Evolutionary conservation across 108 stramenopile genomes (phyloP).

Genomic region (Ochromonas danica): DNA sequence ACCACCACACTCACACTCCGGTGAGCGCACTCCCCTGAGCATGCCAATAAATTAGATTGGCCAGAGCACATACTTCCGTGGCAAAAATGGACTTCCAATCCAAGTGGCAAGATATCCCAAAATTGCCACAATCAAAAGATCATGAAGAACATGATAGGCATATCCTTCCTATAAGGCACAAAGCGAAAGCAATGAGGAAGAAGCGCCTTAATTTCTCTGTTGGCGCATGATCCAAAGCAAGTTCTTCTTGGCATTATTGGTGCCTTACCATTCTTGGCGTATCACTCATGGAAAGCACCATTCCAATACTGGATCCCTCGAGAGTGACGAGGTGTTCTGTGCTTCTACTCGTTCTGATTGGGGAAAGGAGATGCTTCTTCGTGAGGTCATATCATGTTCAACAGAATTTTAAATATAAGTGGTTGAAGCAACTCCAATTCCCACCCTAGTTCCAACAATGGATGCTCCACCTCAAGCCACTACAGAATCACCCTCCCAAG

Average conservation of each 20-base stretch:
- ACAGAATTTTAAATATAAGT: no score
- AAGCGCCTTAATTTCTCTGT: no score
- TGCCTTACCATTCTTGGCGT: constrained; percentile 97
- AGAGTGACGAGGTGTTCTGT: constrained; percentile 86
- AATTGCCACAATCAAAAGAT: constrained; percentile 71
- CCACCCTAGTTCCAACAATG: no score
- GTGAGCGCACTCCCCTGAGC: constrained; percentile 93
- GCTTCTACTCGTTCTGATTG: constrained; percentile 71
- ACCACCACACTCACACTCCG: no score
- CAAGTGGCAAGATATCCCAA: constrained; percentile 81
- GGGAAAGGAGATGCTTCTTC: constrained; percentile 59
- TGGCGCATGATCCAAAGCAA: constrained; percentile 89
- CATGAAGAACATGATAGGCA: constrained; percentile 66
- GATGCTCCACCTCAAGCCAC: no score
- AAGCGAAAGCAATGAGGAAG: not conserved
- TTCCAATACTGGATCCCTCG: constrained; percentile 86
- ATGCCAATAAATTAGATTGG: constrained; percentile 86
- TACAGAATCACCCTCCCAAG: no score
- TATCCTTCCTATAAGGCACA: not conserved
- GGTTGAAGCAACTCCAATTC: no score
- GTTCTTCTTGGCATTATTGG: constrained; percentile 88
- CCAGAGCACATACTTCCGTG: constrained; percentile 77
- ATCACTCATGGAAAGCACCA: constrained; percentile 97
- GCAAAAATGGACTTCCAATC: constrained; percentile 62
- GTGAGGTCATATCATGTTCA: no score